Evolutionary conservation across 2,329 filamentous ascomycete genomes (phyloP), one percentile per base, ranked within the genome.

Genomic region (Nothopassalora personata): DNA sequence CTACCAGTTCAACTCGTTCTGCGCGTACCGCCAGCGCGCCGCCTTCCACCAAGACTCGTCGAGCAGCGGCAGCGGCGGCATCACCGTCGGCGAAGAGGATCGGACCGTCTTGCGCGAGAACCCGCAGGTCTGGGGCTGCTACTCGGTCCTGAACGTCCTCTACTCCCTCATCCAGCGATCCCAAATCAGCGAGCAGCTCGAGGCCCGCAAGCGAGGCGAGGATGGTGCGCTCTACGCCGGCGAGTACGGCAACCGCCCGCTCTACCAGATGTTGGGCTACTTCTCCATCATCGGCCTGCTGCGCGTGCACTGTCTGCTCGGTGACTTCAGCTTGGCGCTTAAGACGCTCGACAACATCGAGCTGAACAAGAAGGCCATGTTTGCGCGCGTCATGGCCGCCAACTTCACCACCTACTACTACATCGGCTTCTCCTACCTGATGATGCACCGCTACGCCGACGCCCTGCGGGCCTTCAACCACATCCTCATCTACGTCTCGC

Each of bases 361-460:
- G 84, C 87, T 99, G 72, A 99, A 97, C 84, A 99, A 99, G 84
- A 97, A 97, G 83, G 92, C 94, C 77, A 97, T 97, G 90, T 99
- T 99, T 76, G 93, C 94, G 64, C 90, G 94, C 67, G 94, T 99
- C 75, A 97, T 99, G 94, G 93, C 94, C 56, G 94, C 94, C 59
- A 94, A 99, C 82, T 97, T 97, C 81, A 97, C 93, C 68, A 99
- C 94, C 66, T 99, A 97, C 86, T 99, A 99, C 86, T 97, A 97
- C 76, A 93, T 99, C 64, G 94, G 94, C 69, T 99, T 99, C 86
- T 96, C 91, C 68, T 99, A 99, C 88, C 97, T 99, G 93, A 99
- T 99, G 94, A 96, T 97, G 90, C 91, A 94, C 80, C 90, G 94
- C 75, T 99, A 99, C 76, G 90, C 91, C 78, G 94, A 99, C 78